Evolutionary conservation across 225 moss, liverwort and hornwort genomes (phyloP).

Genomic region (Physcomitrellopsis africana): DNA sequence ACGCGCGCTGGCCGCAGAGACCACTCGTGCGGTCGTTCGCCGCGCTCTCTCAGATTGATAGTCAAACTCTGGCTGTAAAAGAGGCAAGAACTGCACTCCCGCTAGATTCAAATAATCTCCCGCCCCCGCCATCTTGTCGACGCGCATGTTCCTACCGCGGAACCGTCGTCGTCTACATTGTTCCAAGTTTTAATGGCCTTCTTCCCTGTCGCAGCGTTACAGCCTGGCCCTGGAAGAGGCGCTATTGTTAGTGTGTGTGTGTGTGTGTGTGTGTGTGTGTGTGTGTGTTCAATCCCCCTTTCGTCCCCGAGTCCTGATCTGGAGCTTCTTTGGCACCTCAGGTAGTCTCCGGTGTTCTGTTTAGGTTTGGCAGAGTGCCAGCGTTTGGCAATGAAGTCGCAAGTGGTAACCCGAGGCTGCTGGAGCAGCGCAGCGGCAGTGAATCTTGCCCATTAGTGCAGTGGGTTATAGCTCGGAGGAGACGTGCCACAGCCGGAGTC

Average conservation of each 20-base stretch:
- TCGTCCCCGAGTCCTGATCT: constrained; percentile 31
- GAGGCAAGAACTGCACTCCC: constrained; percentile 27
- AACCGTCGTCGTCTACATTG: background rate
- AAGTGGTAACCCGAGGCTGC: background rate
- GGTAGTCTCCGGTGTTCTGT: background rate
- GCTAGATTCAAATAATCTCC: constrained; percentile 43
- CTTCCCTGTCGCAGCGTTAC: constrained; percentile 1
- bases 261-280: no score
- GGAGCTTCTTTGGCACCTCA: background rate
- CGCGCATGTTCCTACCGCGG: fast-evolving
- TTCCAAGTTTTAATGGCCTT: background rate
- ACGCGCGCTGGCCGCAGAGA: background rate
- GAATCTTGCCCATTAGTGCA: constrained; percentile 9
- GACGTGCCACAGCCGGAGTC: background rate
- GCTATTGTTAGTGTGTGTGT: constrained; percentile 27
- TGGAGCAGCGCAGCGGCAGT: background rate
- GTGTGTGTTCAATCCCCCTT: constrained; percentile 1
- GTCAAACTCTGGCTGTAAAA: background rate
- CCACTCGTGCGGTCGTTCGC: constrained; percentile 26
- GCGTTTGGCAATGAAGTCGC: background rate
- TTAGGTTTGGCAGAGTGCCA: constrained; percentile 14
- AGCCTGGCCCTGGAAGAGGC: constrained; percentile 26
- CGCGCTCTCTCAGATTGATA: background rate
- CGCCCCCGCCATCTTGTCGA: constrained; percentile 5
- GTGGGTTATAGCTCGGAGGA: background rate